Evolutionary conservation across 805 yeast species (phyloP), one percentile per base, ranked within the genome.

Genomic region (Pichia cephalocereana): DNA sequence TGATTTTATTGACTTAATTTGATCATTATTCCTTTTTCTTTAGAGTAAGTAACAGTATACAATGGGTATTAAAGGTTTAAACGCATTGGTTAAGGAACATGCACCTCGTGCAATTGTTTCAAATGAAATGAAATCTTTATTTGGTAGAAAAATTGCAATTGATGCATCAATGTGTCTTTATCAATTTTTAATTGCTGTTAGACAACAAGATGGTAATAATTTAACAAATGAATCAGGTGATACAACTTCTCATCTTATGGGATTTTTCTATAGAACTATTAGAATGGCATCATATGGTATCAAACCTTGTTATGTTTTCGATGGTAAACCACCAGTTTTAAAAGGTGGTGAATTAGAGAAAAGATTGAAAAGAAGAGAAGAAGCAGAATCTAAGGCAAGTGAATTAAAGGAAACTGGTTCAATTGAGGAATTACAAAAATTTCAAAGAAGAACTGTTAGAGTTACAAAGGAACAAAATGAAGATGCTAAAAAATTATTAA

Each of bases 131-230:
- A 91, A 91, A 67, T 74, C 85, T 15, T 77, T 89, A 43, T 84
- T 86, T 59, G 99, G 99, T 1, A 72, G 98, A 41, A 93, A 93
- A 70, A 96, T 93, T n/a, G 99, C 99, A 51, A 90, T 93, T 51
- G 91, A 86, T 69, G 95, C 95, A 3, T 90, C 98, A 10, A 93
- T 93, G 99, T 88, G 96, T 55, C 72, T 93, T 39, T 93, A 93
- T 63, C 99, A 93, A 66, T 93, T 91, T 61, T 72, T 93, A 44
- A 90, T 93, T 60, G 97, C 98, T 0, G 99, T 93, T 6, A 77
- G 99, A 61, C 98, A 91, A 57, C 89, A 85, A 49, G 98, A 93
- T 60, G 99, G 99, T n/a, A 88, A 81, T 53, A 95, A 89, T 62
- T 72, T 93, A 60, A 82, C 93, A 26, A 84, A 79, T 53, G 96